phyloP scores from a whole-genome alignment of 1,284 basidiomycete genomes.

The Megacollybia platyphylla region DNA sequence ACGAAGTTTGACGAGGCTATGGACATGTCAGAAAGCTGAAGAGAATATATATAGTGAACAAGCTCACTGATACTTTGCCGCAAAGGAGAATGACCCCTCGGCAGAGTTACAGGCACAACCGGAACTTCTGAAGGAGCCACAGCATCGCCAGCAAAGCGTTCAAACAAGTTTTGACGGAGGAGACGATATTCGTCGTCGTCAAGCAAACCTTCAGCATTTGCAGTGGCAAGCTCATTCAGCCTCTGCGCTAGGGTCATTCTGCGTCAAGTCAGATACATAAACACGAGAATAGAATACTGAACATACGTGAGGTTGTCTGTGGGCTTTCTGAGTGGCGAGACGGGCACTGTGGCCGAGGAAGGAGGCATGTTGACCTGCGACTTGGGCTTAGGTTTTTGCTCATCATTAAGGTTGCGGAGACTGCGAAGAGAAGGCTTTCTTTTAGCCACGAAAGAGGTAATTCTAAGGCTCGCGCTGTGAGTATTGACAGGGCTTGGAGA shows the following conservation, averaged over 20 bases:
- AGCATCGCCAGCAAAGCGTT: conserved; percentile 17
- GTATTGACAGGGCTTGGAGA: neutral
- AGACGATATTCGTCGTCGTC: conserved; percentile 38
- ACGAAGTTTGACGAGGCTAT: neutral
- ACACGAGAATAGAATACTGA: neutral
- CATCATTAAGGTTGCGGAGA: too few relatives aligned
- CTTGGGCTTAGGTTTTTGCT: neutral
- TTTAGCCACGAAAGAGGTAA: too few relatives aligned
- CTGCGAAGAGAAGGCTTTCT: too few relatives aligned
- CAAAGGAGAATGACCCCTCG: neutral
- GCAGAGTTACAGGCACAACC: neutral
- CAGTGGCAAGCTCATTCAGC: conserved; percentile 28
- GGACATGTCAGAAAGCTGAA: too few relatives aligned
- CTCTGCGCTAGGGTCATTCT: conserved; percentile 19
- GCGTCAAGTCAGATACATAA: neutral
- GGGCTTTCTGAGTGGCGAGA: neutral
- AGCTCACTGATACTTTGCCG: neutral
- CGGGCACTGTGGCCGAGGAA: neutral
- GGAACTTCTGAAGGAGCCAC: neutral
- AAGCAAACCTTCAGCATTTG: conserved; percentile 28
- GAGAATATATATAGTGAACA: too few relatives aligned
- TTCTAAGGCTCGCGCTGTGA: neutral
- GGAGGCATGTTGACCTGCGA: neutral
- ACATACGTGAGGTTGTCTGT: neutral
- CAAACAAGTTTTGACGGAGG: conserved; percentile 30